phyloP scores from a whole-genome alignment of 768 basidiomycete genomes.

The Naematelia aurantialba region DNA sequence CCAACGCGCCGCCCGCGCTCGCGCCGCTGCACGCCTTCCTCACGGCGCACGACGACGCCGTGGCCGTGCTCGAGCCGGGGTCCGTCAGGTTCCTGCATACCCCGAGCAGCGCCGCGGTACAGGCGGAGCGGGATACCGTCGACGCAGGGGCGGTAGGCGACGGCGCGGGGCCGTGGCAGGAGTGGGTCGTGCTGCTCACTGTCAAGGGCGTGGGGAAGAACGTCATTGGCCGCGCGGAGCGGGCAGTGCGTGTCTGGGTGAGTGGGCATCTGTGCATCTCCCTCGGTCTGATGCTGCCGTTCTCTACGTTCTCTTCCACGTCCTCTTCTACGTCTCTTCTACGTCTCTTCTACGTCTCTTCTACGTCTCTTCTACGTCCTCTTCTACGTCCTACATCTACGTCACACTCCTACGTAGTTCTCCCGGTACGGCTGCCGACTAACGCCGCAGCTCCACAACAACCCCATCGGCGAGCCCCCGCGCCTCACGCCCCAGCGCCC shows the following conservation, averaged over 20 bases:
- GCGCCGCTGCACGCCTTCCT: conserved; percentile 15
- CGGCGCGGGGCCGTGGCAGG: conserved; percentile 18
- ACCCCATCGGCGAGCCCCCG: neutral
- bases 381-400: neutral
- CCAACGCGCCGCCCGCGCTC: conserved; percentile 9
- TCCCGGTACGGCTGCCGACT: no score
- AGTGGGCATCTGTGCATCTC: conserved; percentile 7
- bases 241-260: conserved; percentile 41
- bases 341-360: neutral
- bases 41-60: neutral
- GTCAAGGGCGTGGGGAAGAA: conserved; percentile 45
- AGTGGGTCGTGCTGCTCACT: conserved; percentile 40
- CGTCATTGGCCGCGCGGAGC: conserved; percentile 41
- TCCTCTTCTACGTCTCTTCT: neutral
- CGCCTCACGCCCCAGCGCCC: neutral
- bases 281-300: neutral
- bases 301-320: neutral
- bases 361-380: neutral
- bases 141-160: neutral
- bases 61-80: conserved; percentile 13
- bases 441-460: conserved; percentile 4
- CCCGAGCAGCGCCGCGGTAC: neutral
- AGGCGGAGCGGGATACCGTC: neutral
- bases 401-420: neutral
- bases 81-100: conserved; percentile 15